Percentiles rank a stretch among this genome's conserved stretches.
phyloP scores from a whole-genome alignment of 2,329 filamentous ascomycete genomes.

The Verruconis gallopava region DNA sequence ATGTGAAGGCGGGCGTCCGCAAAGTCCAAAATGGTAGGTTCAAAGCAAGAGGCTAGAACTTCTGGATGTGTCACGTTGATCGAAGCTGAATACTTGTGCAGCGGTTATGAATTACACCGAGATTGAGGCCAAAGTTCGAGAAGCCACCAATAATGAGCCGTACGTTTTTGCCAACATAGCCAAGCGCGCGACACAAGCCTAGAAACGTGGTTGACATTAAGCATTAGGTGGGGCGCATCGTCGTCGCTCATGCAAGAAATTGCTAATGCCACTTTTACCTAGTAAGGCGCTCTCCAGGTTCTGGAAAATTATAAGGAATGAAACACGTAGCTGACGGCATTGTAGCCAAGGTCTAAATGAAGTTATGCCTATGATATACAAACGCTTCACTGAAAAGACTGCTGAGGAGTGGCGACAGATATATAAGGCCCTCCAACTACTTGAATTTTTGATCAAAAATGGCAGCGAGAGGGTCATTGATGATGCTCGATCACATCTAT shows the following conservation, averaged over 20 bases:
- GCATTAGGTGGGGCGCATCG: constrained; percentile 60
- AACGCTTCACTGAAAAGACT: constrained; percentile 94
- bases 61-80: background rate
- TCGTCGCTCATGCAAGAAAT: constrained; percentile 94
- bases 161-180: constrained; percentile 6
- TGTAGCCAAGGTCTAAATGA: constrained; percentile 86
- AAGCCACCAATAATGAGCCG: constrained; percentile 11
- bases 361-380: constrained; percentile 99
- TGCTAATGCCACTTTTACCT: constrained; percentile 93
- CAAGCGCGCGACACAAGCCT: background rate
- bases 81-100: constrained; percentile 30
- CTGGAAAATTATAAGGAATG: background rate
- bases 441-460: constrained; percentile 96
- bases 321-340: constrained; percentile 15
- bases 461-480: constrained; percentile 95
- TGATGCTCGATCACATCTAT: constrained; percentile 88
- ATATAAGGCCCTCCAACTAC: constrained; percentile 90
- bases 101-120: constrained; percentile 98
- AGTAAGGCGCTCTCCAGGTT: constrained; percentile 54
- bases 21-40: constrained; percentile 89
- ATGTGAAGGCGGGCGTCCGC: constrained; percentile 85
- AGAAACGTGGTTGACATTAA: background rate
- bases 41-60: no score
- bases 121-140: constrained; percentile 57
- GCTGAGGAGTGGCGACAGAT: constrained; percentile 99